Conservation (phyloP, 805 yeast genomes). For the Clavispora asparagi region DNA sequence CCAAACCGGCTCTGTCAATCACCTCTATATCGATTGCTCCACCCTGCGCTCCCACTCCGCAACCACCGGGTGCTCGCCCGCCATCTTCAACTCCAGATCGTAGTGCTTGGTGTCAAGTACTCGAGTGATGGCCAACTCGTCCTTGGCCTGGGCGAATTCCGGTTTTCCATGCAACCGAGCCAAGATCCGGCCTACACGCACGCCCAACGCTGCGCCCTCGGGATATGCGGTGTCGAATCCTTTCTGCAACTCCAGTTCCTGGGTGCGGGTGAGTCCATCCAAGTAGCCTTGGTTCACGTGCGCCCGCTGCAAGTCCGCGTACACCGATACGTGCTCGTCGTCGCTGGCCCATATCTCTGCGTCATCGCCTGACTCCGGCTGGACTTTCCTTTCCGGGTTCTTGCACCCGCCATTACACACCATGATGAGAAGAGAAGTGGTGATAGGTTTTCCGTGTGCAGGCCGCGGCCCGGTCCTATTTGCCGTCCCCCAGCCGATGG, state of each 20-base stretch:
- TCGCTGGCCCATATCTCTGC: conserved; percentile 35
- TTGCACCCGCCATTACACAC: conserved; percentile 12
- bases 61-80: conserved; percentile 27
- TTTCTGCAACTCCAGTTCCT: conserved; percentile 63
- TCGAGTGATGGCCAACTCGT: conserved; percentile 54
- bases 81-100: conserved; percentile 41
- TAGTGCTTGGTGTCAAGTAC: conserved; percentile 54
- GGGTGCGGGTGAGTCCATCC: conserved; percentile 68
- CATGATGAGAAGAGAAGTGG: conserved; percentile 2
- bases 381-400: background rate
- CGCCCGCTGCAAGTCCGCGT: conserved; percentile 40
- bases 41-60: conserved; percentile 37
- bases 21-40: background rate
- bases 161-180: conserved; percentile 35
- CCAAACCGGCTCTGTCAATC: no score
- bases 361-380: background rate
- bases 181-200: conserved; percentile 57
- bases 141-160: conserved; percentile 33
- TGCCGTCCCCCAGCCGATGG: no score
- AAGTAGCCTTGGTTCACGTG: conserved; percentile 80
- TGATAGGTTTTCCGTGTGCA: background rate
- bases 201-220: conserved; percentile 66
- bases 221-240: conserved; percentile 85
- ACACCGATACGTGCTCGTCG: conserved; percentile 15
- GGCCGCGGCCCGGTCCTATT: background rate